Percentiles rank a stretch among this genome's conserved stretches.
phyloP scores from a whole-genome alignment of 176 grass and related monocot species.

The maize (Zea mays) region Zm-B73-REFERENCE-NAM-5.0 NC_050097.1:223329501-223330000 shows the following conservation, averaged over 20 bases:
- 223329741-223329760: neutral
- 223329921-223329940: constrained; percentile 73
- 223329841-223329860: neutral
- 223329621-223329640: no score
- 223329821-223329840: constrained; percentile 40
- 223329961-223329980: constrained; percentile 63
- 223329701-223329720: neutral
- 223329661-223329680: neutral
- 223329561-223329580: no score
- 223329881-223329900: constrained; percentile 61
- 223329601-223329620: no score
- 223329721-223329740: neutral
- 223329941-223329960: constrained; percentile 41
- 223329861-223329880: constrained; percentile 5
- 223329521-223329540: no score
- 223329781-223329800: no score
- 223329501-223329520: no score
- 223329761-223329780: neutral
- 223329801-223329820: constrained; percentile 8
- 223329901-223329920: constrained; percentile 70
- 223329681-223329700: neutral
- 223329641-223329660: no score
- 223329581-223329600: no score
- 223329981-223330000: constrained; percentile 65
- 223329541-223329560: no score